These are phyloP conservation scores for Hanseniaspora mollemarum DNA, from an alignment of 805 yeast species.

Conservation along the genomic window DNA sequence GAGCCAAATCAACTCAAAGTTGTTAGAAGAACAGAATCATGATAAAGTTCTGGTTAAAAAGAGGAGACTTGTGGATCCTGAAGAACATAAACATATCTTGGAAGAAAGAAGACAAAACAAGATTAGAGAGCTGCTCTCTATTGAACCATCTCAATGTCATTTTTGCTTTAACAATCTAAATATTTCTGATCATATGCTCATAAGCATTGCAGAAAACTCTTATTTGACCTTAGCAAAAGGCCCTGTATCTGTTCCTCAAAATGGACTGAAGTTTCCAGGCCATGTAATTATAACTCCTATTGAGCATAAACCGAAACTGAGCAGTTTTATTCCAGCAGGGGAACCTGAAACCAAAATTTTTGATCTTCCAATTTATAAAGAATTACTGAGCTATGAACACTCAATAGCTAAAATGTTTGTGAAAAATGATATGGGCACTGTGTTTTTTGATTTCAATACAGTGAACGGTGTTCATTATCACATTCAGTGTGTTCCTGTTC, in stretches of 20 bases:
- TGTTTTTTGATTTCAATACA: constrained; percentile 62
- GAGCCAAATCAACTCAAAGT: constrained; percentile 17
- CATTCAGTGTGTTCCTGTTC: constrained; percentile 64
- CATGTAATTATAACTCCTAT: constrained; percentile 75
- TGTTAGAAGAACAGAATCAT: constrained; percentile 16
- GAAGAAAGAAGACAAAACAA: constrained; percentile 16
- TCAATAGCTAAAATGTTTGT: constrained; percentile 40
- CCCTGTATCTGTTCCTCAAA: constrained; percentile 51
- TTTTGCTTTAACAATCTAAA: constrained; percentile 75
- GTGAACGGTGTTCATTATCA: constrained; percentile 60
- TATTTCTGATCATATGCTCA: constrained; percentile 66
- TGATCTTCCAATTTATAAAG: constrained; percentile 28
- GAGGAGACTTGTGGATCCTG: background rate
- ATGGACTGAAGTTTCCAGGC: constrained; percentile 51
- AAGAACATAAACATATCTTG: background rate
- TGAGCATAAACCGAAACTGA: constrained; percentile 49
- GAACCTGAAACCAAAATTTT: constrained; percentile 28
- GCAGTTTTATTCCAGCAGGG: constrained; percentile 21
- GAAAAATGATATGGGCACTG: constrained; percentile 38
- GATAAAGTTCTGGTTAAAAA: background rate
- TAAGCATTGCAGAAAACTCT: constrained; percentile 54
- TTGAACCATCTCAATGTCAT: constrained; percentile 57
- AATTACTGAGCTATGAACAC: constrained; percentile 37
- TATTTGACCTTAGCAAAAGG: constrained; percentile 80
- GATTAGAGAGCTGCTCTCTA: constrained; percentile 30